Evolutionary conservation across 257 asterid genomes (phyloP), one percentile per base, ranked within the genome.

Genomic region (Apocynum venetum): DNA sequence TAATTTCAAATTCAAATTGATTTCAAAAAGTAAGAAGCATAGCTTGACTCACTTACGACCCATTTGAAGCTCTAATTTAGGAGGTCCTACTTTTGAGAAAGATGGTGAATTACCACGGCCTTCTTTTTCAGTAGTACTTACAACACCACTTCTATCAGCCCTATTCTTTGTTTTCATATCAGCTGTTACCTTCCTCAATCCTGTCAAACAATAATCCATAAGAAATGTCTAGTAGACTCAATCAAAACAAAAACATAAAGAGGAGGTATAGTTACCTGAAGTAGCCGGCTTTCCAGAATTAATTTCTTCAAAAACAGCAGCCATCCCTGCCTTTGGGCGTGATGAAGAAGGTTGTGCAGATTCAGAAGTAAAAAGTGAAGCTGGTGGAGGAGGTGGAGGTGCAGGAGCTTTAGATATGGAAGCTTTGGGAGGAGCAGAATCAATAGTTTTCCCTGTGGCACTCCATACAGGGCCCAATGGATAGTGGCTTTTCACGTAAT

Each of bases 401-500:
- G 93, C 89, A 74, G 98, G 97, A 41, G 90, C 89, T 78, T 89
- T 84, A 3, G 89, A 74, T 64, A 84, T 49, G 41, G 96, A 81
- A 78, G 91, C 83, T 84, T 90, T 91, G 17, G 83, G 79, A 57
- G 91, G 88, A 75, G 89, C 88, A 80, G 91, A 77, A 75, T 84
- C 82, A 41, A 83, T 78, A 77, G 87, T 74, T 80, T 86, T 90
- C 66, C 93, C 97, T 17, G 91, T 86, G 73, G 93, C 89, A 83
- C 89, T 90, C 99, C 99, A 96, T 61, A 92, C 97, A 77, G 97
- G 99, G 44, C 99, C 99, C 82, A 96, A 83, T 25, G 98, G 98
- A 83, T 89, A 89, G 78, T 91, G 94, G 78, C 84, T 75, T 88
- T 91, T 96, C 82, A 96, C 97, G 66, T 90, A 96, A 83, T 93